Base-by-base conservation (phyloP, 2,329 filamentous ascomycete species). In the Cylindrodendrum hubeiense region DNA sequence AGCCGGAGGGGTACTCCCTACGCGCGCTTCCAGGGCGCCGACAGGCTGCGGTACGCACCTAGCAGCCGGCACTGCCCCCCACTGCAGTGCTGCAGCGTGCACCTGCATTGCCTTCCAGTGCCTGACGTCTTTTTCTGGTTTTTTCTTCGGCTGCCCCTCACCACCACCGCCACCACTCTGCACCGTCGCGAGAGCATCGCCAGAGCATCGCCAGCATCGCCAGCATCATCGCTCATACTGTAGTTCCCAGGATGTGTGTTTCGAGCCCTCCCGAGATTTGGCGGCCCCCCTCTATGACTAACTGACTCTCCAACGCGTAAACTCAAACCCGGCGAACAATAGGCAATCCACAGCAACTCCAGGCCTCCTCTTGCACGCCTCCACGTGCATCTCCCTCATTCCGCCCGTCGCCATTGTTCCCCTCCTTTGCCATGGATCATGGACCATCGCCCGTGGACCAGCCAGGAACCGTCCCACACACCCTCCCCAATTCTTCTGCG, bases 401-500 rank as follows among this genome's bases (percentile, higher is more conserved):
- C 51, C 43, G 34, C 37, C 34, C 37, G 37, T 53, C 53, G 52
- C 52, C 50, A 54, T 44, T 62, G 34, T 62, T 70, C 67, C 63
- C 62, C 66, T 68, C 66, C 68, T 55, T 66, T 50, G 53, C n/a
- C n/a, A n/a, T n/a, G n/a, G n/a, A n/a, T n/a, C n/a, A n/a, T n/a
- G n/a, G n/a, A n/a, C n/a, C n/a, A n/a, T n/a, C n/a, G n/a, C 66
- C 60, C 67, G 54, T 66, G 54, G 56, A 34, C 55, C 60, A 62
- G 37, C 55, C 58, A 69, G 49, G 47, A 43, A 65, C 63, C 33
- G 62, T 69, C 63, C 63, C 69, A 67, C 51, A 61, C 65, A 51
- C 61, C 44, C 24, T 43, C 49, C 17, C 39, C 59, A 50, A 52
- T 59, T 44, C 33, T 43, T 10, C 37, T 54, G 47, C 56, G 60